Base-by-base conservation (phyloP, 2,329 filamentous ascomycete genomes). In the Aspergillus oerlinghausenensis region DNA sequence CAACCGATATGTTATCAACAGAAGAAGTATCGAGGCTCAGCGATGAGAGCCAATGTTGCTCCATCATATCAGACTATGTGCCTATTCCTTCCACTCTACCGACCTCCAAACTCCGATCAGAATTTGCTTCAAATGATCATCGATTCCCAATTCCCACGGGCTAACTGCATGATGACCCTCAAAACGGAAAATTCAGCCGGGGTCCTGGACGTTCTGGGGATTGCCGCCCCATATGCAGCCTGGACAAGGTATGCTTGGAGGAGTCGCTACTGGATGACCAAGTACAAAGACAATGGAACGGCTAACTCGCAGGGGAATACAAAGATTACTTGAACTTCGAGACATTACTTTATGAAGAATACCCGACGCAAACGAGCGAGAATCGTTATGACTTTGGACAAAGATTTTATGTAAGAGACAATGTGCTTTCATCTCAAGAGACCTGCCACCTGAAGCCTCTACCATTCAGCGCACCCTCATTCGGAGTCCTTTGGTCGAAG, bases 181-280 rank as follows among this genome's bases (percentile, higher is more conserved):
- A 7, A 57, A 62, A 49, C 59, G 60, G 45, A 55, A 52, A 26
- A 53, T 64, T 5, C 57, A 59, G 6, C 17, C 48, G 14, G 59
- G 42, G 3, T 57, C 57, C 0, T 63, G 10, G 50, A 48, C 2
- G 17, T 55, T 32, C 52, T 64, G n/a, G 57, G 61, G n/a, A 63
- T 63, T 42, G 29, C 59, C 61, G 61, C 59, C 10, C 59, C 54
- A 28, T 62, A 63, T 25, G 62, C 62, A 14, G 59, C 61, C 8
- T 62, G 62, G 59, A 47, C 38, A 8, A 52, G 58, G 21, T 64
- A 58, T 28, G 61, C 60, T 3, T 59, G 56, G 47, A 63, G 64
- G 0, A 68, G 63, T n/a, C 50, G 51, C 8, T 65, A 66, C 40
- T 65, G 66, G 62, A 65, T 51, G 11, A 55, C 60, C 3, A 67